Conservation (phyloP, 495 filamentous ascomycete species). For the Penicillium ucsense region DNA sequence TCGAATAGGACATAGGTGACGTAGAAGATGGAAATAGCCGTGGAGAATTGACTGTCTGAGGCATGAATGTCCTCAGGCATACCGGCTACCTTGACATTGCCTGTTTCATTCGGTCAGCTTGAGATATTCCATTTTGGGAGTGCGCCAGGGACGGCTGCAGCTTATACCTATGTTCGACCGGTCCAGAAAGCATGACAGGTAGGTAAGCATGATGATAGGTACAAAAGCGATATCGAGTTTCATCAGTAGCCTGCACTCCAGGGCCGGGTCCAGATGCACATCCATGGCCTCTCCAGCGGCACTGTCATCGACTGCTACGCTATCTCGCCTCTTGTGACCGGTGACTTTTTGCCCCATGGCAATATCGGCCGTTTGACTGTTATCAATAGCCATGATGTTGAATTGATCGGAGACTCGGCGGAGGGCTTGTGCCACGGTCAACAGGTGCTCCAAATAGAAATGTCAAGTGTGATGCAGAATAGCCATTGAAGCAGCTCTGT, state of each 20-base stretch:
- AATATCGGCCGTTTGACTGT: neutral
- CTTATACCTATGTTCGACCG: conserved; percentile 35
- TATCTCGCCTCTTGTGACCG: conserved; percentile 7
- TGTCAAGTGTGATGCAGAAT: no score
- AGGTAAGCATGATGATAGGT: conserved; percentile 39
- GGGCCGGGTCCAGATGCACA: conserved; percentile 20
- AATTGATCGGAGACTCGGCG: no score
- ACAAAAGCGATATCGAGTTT: conserved; percentile 38
- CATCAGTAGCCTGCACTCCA: conserved; percentile 28
- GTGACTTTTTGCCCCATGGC: conserved; percentile 9
- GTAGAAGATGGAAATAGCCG: conserved; percentile 42
- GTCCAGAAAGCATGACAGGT: conserved; percentile 37
- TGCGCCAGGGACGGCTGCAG: neutral
- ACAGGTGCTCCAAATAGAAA: no score
- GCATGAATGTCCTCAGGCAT: conserved; percentile 38
- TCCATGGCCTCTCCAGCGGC: conserved; percentile 12
- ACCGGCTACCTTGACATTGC: conserved; percentile 37
- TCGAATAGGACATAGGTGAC: conserved; percentile 42
- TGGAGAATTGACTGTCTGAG: conserved; percentile 33
- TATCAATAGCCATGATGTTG: neutral
- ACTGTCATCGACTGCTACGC: conserved; percentile 2
- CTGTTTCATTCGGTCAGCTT: conserved; percentile 7
- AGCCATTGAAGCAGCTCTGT: no score
- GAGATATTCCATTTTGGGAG: neutral
- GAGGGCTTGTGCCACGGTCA: no score